These are phyloP conservation scores for Fusarium algeriense DNA, from an alignment of 2,329 filamentous ascomycete genomes.

Conservation along the genomic window DNA sequence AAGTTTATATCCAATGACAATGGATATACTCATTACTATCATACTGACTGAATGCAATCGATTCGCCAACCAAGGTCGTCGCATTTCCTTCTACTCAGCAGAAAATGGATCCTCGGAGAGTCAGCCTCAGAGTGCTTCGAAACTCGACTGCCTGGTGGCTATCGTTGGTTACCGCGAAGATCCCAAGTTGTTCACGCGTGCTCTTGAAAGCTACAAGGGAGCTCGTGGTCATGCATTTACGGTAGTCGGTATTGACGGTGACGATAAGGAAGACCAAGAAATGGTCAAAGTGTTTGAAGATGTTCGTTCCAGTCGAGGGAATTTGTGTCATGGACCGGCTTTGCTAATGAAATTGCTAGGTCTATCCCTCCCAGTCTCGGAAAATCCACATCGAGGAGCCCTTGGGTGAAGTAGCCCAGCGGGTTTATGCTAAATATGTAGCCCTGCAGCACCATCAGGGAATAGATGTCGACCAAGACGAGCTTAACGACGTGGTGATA, in stretches of 20 bases:
- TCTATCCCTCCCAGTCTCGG: background rate
- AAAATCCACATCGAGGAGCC: background rate
- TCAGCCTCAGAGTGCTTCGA: background rate
- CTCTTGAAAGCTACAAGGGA: background rate
- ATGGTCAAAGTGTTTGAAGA: background rate
- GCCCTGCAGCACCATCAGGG: no score
- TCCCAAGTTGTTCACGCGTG: background rate
- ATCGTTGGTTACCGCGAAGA: background rate
- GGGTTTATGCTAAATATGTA: background rate
- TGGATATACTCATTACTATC: background rate
- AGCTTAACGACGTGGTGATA: background rate
- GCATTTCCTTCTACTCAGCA: background rate
- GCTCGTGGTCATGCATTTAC: background rate
- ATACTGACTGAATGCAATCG: background rate
- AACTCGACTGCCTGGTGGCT: background rate
- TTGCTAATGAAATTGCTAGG: background rate
- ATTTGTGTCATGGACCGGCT: background rate
- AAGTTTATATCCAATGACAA: background rate
- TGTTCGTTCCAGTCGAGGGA: background rate
- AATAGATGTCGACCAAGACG: background rate
- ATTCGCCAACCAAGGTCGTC: background rate
- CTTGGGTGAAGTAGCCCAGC: background rate
- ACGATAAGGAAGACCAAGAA: background rate
- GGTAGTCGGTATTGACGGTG: background rate
- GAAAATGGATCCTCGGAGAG: background rate